Percentiles rank a stretch among this genome's conserved stretches.
phyloP scores from a whole-genome alignment of 2,329 filamentous ascomycete genomes.

The Aureobasidium melanogenum region DNA sequence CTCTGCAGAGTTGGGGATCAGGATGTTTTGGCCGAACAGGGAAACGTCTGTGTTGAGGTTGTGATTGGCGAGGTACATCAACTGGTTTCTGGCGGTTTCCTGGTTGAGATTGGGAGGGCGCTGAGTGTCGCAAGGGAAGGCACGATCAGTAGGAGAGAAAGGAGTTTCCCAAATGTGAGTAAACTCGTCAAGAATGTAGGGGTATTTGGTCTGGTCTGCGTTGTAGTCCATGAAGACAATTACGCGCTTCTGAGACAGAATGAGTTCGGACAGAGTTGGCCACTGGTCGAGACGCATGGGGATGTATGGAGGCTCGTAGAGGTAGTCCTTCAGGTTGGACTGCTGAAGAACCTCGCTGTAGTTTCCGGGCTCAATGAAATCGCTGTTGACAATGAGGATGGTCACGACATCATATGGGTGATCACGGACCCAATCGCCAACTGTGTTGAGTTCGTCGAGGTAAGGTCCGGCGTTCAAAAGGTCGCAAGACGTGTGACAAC shows the following conservation, averaged over 20 bases:
- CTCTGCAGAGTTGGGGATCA: constrained; percentile 63
- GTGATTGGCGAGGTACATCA: constrained; percentile 80
- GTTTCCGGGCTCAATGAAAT: constrained; percentile 55
- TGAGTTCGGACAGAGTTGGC: constrained; percentile 74
- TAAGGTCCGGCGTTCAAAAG: constrained; percentile 74
- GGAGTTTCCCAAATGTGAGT: constrained; percentile 84
- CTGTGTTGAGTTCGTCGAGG: constrained; percentile 59
- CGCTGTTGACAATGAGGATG: constrained; percentile 75
- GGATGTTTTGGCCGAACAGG: constrained; percentile 52
- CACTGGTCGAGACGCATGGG: constrained; percentile 68
- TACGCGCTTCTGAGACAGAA: constrained; percentile 56
- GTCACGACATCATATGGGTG: constrained; percentile 86
- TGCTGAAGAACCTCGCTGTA: constrained; percentile 62
- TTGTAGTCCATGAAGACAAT: constrained; percentile 80
- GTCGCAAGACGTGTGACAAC: constrained; percentile 79
- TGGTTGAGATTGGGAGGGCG: constrained; percentile 60
- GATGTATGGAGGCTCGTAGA: constrained; percentile 62
- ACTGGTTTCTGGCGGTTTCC: constrained; percentile 43
- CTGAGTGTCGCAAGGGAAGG: constrained; percentile 70
- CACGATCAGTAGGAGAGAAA: constrained; percentile 61
- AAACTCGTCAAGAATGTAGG: constrained; percentile 84
- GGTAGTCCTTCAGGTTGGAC: constrained; percentile 62
- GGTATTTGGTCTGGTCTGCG: constrained; percentile 67
- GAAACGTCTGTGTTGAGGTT: constrained; percentile 76
- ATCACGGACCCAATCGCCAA: constrained; percentile 61